Evolutionary conservation across 768 basidiomycete genomes (phyloP).

Genomic region (Leucosporidium yakuticum): DNA sequence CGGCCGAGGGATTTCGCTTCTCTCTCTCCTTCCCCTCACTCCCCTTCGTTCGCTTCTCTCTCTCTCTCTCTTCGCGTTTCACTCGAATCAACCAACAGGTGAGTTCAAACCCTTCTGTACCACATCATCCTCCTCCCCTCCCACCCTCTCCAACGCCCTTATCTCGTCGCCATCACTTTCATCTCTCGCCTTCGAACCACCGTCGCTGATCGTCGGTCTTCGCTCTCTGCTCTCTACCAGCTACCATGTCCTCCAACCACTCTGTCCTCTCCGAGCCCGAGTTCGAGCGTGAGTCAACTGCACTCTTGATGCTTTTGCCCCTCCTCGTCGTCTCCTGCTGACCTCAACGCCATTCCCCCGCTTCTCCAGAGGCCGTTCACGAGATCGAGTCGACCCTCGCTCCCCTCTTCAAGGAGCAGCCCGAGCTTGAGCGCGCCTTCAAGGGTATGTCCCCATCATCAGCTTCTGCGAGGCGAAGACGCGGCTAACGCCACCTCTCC

Average conservation of each 20-base stretch:
- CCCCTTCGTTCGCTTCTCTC: not conserved
- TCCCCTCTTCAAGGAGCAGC: constrained; percentile 61
- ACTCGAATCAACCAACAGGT: not conserved
- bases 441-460: constrained; percentile 48
- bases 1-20: not conserved
- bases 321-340: not conserved
- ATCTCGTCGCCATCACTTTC: not conserved
- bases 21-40: not conserved
- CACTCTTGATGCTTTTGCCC: not conserved
- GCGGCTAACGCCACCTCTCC: constrained; percentile 5
- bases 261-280: constrained; percentile 53
- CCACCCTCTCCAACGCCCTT: not conserved
- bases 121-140: too few species aligned
- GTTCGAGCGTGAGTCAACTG: constrained; percentile 50
- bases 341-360: not conserved
- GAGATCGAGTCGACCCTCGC: constrained; percentile 61
- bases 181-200: not conserved
- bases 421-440: constrained; percentile 62
- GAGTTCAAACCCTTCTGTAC: not conserved
- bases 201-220: not conserved
- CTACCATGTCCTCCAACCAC: constrained; percentile 7
- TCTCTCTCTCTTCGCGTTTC: not conserved
- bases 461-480: not conserved
- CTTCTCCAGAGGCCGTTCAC: constrained; percentile 51
- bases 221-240: not conserved